A percentile compares a stretch with the other conserved stretches of the same genome.
phyloP scores from a whole-genome alignment of 2,329 filamentous ascomycete genomes.

The Aspergillus alliaceus region DNA sequence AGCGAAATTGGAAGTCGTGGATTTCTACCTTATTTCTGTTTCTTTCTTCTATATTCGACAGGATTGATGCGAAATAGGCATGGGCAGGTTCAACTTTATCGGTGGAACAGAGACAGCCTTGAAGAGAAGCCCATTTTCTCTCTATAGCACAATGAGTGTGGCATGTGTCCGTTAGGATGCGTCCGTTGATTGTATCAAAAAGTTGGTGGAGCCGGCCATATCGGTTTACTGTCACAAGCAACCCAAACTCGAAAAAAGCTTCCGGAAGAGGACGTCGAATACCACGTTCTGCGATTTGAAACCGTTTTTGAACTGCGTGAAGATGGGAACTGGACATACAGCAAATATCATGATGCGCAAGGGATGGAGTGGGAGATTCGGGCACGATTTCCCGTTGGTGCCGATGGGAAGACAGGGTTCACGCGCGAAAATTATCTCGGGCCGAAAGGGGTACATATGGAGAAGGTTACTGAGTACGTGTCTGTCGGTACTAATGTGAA shows the following conservation, averaged over 20 bases:
- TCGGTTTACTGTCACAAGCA: conserved; percentile 33
- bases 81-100: conserved; percentile 26
- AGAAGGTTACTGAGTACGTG: conserved; percentile 24
- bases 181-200: conserved; percentile 11
- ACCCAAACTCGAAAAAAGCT: conserved; percentile 26
- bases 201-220: conserved; percentile 29
- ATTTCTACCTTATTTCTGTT: background rate
- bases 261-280: conserved; percentile 15
- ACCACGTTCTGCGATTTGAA: conserved; percentile 16
- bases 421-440: conserved; percentile 50
- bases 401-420: conserved; percentile 51
- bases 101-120: conserved; percentile 20
- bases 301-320: conserved; percentile 16
- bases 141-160: conserved; percentile 19
- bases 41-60: background rate
- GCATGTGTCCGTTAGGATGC: background rate
- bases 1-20: conserved; percentile 29
- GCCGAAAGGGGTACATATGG: conserved; percentile 39
- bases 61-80: conserved; percentile 3
- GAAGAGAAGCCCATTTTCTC: conserved; percentile 22
- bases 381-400: conserved; percentile 41
- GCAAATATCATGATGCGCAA: conserved; percentile 19
- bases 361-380: conserved; percentile 18
- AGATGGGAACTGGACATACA: conserved; percentile 14
- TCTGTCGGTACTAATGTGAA: background rate